Base-by-base conservation (phyloP, 176 grass and related monocot genomes). In the Lolium multiflorum region DNA sequence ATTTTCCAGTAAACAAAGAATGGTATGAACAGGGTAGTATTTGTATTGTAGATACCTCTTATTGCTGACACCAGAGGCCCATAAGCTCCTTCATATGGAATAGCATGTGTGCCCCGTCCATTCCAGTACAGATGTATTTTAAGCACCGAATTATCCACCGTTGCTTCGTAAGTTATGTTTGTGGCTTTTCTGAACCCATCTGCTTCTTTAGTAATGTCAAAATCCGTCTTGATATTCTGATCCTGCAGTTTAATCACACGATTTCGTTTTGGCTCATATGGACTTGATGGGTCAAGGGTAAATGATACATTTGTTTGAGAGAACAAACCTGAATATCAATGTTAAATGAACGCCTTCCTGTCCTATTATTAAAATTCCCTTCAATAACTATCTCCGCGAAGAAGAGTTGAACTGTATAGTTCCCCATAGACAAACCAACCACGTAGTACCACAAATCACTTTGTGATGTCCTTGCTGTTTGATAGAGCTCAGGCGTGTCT, bases 371-470 rank as follows among this genome's bases (percentile, higher is more conserved):
- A 15, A 44, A 1, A 9, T 17, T 6, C 7, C 9, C 56, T 11
- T 58, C 20, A 69, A 91, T 91, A n/a, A 91, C 72, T 87, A 91
- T 94, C 72, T 94, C 92, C 11, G 92, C 87, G 15, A 94, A 94
- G 56, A 87, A 77, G 69, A 94, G 87, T 38, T 87, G 49, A 61
- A 88, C 73, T 75, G 10, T 85, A 60, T 92, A 90, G 7, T 25
- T 82, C 13, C 87, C 87, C 11, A 35, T 92, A 18, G 31, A 58
- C 73, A 94, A 63, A 72, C 87, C 87, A 54, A 85, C 58, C 7
- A 52, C 24, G 87, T 88, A 90, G 76, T 94, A 94, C 76, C 41
- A 72, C 58, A 94, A 70, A 12, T 74, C 41, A 43, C 78, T 38
- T 55, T 59, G 77, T 85, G 92, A 94, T 55, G 78, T 82, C 83